These are phyloP conservation scores for barrel medic (Medicago truncatula) DNA, from an alignment of 306 rosid genomes.

Conservation along the genomic window DNA sequence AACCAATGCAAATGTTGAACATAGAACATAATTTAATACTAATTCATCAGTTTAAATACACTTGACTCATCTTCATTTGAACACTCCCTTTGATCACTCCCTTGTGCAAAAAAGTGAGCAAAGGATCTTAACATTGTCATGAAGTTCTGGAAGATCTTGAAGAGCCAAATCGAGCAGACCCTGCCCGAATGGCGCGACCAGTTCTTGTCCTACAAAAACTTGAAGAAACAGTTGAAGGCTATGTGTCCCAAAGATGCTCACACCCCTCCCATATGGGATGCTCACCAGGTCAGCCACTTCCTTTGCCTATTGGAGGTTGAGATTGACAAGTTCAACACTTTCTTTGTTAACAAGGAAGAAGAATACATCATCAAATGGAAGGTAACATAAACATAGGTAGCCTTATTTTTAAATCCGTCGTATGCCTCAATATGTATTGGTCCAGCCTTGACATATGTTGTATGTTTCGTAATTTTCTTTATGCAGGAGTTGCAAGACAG, in stretches of 20 bases:
- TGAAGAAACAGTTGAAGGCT: constrained; percentile 78
- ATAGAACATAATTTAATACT: not conserved
- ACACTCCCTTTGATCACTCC: not conserved
- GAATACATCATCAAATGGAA: constrained; percentile 68
- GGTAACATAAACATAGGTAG: constrained; percentile 44
- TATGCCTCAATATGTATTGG: not conserved
- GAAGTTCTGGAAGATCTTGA: constrained; percentile 85
- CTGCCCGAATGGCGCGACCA: constrained; percentile 87
- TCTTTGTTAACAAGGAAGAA: constrained; percentile 75
- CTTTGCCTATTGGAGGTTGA: constrained; percentile 59
- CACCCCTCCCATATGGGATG: not conserved
- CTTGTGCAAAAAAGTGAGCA: not conserved
- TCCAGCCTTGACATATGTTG: not conserved
- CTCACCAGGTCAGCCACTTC: constrained; percentile 59
- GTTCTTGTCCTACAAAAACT: constrained; percentile 73
- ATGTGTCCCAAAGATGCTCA: constrained; percentile 36
- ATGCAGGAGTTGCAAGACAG: constrained; percentile 74
- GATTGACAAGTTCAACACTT: constrained; percentile 73
- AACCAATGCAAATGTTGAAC: not conserved
- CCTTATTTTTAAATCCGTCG: not conserved
- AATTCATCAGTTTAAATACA: not conserved
- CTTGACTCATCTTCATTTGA: not conserved
- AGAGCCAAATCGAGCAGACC: constrained; percentile 70
- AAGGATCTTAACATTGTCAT: constrained; percentile 37
- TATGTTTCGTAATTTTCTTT: not conserved